These are phyloP conservation scores for Plasmodium reichenowi DNA, from an alignment of 169 alveolate species.

Conservation along the genomic window DNA sequence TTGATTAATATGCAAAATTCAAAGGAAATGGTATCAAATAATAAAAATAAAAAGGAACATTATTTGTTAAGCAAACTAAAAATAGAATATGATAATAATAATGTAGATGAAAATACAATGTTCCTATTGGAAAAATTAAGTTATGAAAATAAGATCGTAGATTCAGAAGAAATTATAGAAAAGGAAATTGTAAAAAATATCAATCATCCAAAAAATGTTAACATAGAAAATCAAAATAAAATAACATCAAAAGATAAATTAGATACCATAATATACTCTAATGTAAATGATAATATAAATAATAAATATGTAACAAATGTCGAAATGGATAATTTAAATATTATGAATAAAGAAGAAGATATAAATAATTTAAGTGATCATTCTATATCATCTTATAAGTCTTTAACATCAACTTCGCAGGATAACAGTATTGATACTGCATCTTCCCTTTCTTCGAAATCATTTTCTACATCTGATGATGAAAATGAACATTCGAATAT, in stretches of 20 bases:
- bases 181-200: constrained; percentile 31
- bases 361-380: constrained; percentile 3
- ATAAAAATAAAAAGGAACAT: neutral
- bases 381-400: constrained; percentile 15
- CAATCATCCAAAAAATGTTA: neutral
- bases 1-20: neutral
- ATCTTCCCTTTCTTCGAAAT: constrained; percentile 17
- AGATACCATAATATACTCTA: neutral
- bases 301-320: neutral
- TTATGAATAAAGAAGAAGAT: neutral
- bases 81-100: constrained; percentile 45
- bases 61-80: constrained; percentile 28
- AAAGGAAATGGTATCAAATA: neutral
- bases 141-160: constrained; percentile 40
- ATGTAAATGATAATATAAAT: constrained; percentile 5
- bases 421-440: constrained; percentile 5
- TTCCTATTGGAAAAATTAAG: constrained; percentile 52
- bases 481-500: neutral
- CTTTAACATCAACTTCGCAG: constrained; percentile 7
- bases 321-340: constrained; percentile 4
- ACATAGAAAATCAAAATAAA: neutral
- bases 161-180: constrained; percentile 25
- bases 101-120: constrained; percentile 56
- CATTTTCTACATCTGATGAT: constrained; percentile 3
- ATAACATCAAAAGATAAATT: neutral